Evolutionary conservation across 75 land plant species (phyloP).

Genomic region (Pinus albicaulis): DNA sequence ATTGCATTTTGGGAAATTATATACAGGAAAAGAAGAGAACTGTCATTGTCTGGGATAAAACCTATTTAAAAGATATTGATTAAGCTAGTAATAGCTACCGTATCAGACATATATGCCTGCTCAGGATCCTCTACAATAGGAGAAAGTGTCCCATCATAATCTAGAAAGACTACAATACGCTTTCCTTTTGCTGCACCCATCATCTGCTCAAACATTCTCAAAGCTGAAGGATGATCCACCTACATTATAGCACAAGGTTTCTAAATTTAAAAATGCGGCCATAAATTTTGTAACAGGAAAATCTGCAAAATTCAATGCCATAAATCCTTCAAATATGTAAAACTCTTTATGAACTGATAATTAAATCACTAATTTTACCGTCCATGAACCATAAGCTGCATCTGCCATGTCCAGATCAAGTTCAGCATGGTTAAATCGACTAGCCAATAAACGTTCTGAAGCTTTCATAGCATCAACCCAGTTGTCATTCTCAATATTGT

Average conservation of each 20-base stretch:
- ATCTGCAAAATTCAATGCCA: not conserved
- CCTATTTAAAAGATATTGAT: not conserved
- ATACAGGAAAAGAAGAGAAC: not conserved
- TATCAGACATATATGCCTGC: conserved; percentile 60
- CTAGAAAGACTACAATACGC: conserved; percentile 52
- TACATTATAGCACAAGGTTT: conserved; percentile 8
- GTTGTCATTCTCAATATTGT: conserved; percentile 1
- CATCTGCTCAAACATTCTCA: conserved; percentile 39
- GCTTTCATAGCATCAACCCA: conserved; percentile 49
- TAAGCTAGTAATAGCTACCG: conserved; percentile 15
- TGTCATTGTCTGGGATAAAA: not conserved
- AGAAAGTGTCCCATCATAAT: conserved; percentile 74
- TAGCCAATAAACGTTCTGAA: not conserved
- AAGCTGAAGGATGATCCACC: conserved; percentile 55
- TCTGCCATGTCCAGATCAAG: not conserved
- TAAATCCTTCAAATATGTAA: not conserved
- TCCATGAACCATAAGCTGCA: conserved; percentile 11
- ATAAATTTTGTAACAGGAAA: not conserved
- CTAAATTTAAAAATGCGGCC: not conserved
- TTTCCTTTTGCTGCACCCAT: conserved; percentile 26
- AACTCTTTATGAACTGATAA: not conserved
- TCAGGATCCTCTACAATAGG: conserved; percentile 77
- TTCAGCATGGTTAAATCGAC: not conserved
- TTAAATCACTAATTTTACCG: conserved; percentile 2
- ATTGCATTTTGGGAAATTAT: conserved; percentile 1